Evolutionary conservation across 345 rosid genomes (phyloP).

Genomic region (Carallia pectinifolia): DNA sequence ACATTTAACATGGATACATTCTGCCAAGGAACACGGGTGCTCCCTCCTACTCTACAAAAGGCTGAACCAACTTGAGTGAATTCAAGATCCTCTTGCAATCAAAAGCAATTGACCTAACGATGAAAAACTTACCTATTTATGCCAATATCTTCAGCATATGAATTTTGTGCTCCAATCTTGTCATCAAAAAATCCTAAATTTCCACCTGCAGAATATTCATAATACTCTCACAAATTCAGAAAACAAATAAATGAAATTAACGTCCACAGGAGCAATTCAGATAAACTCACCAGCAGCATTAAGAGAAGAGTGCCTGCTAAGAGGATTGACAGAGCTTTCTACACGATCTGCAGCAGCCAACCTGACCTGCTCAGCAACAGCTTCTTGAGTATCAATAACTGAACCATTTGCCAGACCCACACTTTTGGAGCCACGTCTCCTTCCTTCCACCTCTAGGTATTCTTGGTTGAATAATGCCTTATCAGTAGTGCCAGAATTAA

Average conservation of each 20-base stretch:
- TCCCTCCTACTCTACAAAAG: background rate
- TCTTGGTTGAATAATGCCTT: constrained; percentile 30
- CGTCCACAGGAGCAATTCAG: background rate
- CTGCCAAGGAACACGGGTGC: background rate
- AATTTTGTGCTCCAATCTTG: constrained; percentile 27
- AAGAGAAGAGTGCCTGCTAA: constrained; percentile 41
- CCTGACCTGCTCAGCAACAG: constrained; percentile 30
- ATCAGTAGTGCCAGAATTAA: constrained; percentile 28
- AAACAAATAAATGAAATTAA: background rate
- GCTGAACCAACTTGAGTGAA: background rate
- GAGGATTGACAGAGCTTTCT: constrained; percentile 28
- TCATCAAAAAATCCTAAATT: constrained; percentile 41
- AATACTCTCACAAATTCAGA: background rate
- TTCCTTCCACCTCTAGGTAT: constrained; percentile 32
- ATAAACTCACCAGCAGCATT: constrained; percentile 30
- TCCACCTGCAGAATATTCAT: constrained; percentile 19
- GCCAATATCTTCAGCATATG: constrained; percentile 33
- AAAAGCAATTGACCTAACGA: background rate
- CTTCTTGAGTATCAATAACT: constrained; percentile 41
- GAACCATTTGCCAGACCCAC: constrained; percentile 32
- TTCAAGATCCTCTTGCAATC: background rate
- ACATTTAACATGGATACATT: background rate
- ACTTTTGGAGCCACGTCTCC: constrained; percentile 28
- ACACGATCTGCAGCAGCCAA: constrained; percentile 28
- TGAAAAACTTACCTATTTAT: constrained; percentile 43